Percentiles rank a stretch among this genome's conserved stretches.
Evolutionary conservation across 2,329 filamentous ascomycete genomes (phyloP).

Genomic region (Fonsecaea monophora): DNA sequence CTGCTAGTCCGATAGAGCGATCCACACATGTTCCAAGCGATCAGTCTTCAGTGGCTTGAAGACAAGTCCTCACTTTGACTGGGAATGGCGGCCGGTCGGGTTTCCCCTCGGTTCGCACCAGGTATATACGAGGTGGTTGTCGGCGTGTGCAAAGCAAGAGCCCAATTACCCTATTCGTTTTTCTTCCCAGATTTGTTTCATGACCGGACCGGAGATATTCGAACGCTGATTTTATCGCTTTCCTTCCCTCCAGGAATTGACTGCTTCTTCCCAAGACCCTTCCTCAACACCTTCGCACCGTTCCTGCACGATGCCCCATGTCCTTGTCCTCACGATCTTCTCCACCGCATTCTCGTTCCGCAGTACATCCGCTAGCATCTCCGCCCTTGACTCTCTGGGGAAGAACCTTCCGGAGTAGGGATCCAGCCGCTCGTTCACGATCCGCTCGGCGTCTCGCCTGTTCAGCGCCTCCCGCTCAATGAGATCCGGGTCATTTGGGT

Average conservation of each 20-base stretch:
- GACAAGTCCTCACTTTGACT: no score
- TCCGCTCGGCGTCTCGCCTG: slow-evolving; percentile 70
- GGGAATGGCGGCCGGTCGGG: background rate
- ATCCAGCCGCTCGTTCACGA: slow-evolving; percentile 87
- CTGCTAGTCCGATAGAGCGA: no score
- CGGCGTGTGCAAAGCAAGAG: background rate
- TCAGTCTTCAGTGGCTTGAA: no score
- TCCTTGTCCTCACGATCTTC: slow-evolving; percentile 81
- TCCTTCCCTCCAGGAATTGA: slow-evolving; percentile 29
- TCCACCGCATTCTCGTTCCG: slow-evolving; percentile 77
- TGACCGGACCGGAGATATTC: background rate
- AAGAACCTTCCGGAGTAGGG: slow-evolving; percentile 89
- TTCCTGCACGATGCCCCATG: slow-evolving; percentile 79
- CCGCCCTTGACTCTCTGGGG: slow-evolving; percentile 77
- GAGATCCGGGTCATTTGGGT: slow-evolving; percentile 83
- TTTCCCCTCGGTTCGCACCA: background rate
- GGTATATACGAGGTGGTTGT: no score
- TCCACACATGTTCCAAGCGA: no score
- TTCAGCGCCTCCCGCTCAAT: slow-evolving; percentile 73
- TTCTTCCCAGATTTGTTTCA: background rate
- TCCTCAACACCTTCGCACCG: slow-evolving; percentile 69
- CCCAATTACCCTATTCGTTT: background rate
- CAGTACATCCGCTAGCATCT: slow-evolving; percentile 76
- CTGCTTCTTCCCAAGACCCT: slow-evolving; percentile 24
- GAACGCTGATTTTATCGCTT: background rate